Evolutionary conservation across 2,329 filamentous ascomycete genomes (phyloP).

Genomic region (Aspergillus fructus): DNA sequence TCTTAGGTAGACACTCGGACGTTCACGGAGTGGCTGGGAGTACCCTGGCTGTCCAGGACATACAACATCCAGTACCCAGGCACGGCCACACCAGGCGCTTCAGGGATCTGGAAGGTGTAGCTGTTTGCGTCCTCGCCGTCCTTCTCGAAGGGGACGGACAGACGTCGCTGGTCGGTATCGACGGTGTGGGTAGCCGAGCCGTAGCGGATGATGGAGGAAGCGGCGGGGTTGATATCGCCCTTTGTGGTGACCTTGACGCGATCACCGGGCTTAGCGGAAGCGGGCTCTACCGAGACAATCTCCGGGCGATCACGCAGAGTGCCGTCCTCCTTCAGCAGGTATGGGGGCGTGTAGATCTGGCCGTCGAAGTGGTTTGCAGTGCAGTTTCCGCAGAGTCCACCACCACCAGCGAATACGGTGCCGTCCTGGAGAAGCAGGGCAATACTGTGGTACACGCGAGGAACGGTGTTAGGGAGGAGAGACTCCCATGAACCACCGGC

Average conservation of each 20-base stretch:
- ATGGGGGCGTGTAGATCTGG: constrained; percentile 57
- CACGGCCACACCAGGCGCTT: not conserved
- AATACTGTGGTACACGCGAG: constrained; percentile 49
- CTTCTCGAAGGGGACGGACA: not conserved
- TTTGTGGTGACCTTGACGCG: not conserved
- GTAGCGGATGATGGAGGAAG: constrained; percentile 45
- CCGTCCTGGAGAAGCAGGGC: constrained; percentile 52
- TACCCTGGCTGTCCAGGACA: not conserved
- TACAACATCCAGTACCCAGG: constrained; percentile 6
- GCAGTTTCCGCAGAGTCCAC: constrained; percentile 53
- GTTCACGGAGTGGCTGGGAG: constrained; percentile 33
- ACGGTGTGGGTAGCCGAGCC: constrained; percentile 4
- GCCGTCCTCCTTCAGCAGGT: constrained; percentile 44
- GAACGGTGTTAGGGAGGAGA: constrained; percentile 18
- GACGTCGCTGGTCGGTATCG: constrained; percentile 3
- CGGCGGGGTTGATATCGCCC: constrained; percentile 14
- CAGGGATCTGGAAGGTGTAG: not conserved
- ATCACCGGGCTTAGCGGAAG: not conserved
- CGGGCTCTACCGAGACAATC: not conserved
- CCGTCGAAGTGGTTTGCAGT: constrained; percentile 54
- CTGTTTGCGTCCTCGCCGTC: no score
- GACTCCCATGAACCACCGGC: not conserved
- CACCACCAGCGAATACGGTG: constrained; percentile 52
- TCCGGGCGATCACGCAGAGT: not conserved
- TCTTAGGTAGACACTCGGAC: not conserved